Base-by-base conservation (phyloP, 371 early-diverging fungal genomes). In the Saksenaea oblongispora region DNA sequence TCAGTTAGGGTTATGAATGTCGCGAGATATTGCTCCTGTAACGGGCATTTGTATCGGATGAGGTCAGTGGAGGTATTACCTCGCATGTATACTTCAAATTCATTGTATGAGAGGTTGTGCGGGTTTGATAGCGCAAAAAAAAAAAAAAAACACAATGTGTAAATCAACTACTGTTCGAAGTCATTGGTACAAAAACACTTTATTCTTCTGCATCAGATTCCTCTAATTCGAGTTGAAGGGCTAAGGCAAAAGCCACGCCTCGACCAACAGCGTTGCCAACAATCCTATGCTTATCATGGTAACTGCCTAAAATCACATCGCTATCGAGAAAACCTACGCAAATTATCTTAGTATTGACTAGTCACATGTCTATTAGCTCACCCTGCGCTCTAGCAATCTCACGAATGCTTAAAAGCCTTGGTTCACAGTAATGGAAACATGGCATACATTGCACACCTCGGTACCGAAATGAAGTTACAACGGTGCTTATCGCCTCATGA, bases 231-330 rank as follows among this genome's bases (percentile, higher is more conserved):
- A 57, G 36, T 24, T 57, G 44, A 8, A 63, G 34, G 10, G 31
- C 63, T 17, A 63, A 51, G 26, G 57, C 63, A 41, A 63, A 63
- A 3, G 63, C 63, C 9, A 63, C 37, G 1, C 47, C 47, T 0
- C 63, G 63, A 17, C 57, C 34, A 3, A 63, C 63, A 13, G 63
- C 56, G 44, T 63, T 63, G n/a, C 63, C 63, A 4, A 63, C 35
- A 34, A 63, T 63, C 11, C 63, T 17, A 42, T 57, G 51, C 18
- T 63, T 34, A 31, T 63, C 57, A 34, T 5, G 10, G 13, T 56
- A 27, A n/a, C 27, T 35, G 3, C 63, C 63, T 27, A 63, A 15
- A 15, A 63, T 41, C 9, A 63, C 57, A 44, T 63, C 63, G 63
- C 27, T 57, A 42, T 63, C 63, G n/a, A 63, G 47, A 34, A 63